phyloP scores from a whole-genome alignment of 257 asterid genomes.

The Solanum ahanhuiri region DNA sequence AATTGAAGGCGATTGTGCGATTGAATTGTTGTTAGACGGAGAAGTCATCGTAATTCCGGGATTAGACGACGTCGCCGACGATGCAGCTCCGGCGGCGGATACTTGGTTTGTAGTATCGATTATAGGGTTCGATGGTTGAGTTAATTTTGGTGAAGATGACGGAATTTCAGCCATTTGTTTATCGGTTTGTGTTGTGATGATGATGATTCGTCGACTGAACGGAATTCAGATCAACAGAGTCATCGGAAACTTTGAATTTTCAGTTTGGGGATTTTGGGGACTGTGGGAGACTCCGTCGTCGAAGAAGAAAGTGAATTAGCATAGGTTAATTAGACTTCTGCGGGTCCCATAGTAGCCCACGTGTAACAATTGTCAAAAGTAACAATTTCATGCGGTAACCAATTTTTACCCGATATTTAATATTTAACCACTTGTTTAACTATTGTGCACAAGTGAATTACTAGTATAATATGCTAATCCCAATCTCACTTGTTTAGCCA shows the following conservation, averaged over 20 bases:
- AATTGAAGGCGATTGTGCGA: constrained; percentile 13
- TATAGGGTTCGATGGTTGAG: constrained; percentile 28
- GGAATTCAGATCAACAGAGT: not conserved
- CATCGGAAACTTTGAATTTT: not conserved
- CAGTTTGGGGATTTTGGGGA: not conserved
- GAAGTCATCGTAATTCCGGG: constrained; percentile 25
- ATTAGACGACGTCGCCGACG: constrained; percentile 15
- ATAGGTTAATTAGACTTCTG: not conserved
- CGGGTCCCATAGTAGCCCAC: not conserved
- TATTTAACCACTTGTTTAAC: not conserved
- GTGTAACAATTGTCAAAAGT: not conserved
- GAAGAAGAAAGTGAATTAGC: not conserved
- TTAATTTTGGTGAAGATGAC: constrained; percentile 53
- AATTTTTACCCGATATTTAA: not conserved
- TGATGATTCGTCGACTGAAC: not conserved
- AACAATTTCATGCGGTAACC: not conserved
- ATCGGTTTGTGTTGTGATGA: not conserved
- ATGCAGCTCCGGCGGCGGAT: constrained; percentile 10
- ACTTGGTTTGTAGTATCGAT: constrained; percentile 46
- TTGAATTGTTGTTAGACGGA: constrained; percentile 18
- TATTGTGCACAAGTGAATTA: not conserved
- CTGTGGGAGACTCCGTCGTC: constrained; percentile 5
- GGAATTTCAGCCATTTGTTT: constrained; percentile 62
- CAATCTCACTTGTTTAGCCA: not conserved
- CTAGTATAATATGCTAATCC: not conserved